Percentiles rank a stretch among this genome's conserved stretches.
Conservation (phyloP, 1,284 basidiomycete genomes). For the Microbotryum violaceum region DNA sequence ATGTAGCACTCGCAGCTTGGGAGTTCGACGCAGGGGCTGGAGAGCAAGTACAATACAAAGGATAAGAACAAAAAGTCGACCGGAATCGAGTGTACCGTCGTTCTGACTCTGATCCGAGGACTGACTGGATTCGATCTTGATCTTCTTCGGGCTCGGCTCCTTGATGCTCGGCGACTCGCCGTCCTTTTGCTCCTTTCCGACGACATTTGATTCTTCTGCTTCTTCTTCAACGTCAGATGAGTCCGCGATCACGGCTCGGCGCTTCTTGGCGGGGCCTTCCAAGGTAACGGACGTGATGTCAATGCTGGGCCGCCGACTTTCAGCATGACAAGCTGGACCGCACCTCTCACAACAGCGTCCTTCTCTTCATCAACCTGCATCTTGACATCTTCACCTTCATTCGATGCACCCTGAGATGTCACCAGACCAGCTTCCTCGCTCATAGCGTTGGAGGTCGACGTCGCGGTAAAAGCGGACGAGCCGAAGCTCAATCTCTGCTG, state of each 20-base stretch:
- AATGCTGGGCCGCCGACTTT: neutral
- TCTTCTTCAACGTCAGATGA: conserved; percentile 3
- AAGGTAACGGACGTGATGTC: neutral
- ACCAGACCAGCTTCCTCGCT: no score
- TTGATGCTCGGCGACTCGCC: no score
- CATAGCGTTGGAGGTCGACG: neutral
- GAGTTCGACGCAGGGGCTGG: neutral
- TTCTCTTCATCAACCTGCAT: neutral
- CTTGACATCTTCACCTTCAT: neutral
- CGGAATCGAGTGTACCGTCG: no score
- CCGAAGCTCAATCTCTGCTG: neutral
- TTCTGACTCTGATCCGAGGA: no score
- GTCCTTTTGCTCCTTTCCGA: no score
- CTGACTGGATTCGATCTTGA: no score
- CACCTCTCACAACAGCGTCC: neutral
- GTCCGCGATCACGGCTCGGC: neutral
- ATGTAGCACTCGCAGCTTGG: neutral
- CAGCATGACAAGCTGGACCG: no score
- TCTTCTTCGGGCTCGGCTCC: no score
- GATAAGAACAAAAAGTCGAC: no score
- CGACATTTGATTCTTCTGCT: neutral
- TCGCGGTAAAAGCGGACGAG: neutral
- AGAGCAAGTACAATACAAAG: no score
- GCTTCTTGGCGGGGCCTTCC: neutral
- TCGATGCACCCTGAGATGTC: no score